phyloP scores from a whole-genome alignment of 208 protist species.

The Willaertia magna region DNA sequence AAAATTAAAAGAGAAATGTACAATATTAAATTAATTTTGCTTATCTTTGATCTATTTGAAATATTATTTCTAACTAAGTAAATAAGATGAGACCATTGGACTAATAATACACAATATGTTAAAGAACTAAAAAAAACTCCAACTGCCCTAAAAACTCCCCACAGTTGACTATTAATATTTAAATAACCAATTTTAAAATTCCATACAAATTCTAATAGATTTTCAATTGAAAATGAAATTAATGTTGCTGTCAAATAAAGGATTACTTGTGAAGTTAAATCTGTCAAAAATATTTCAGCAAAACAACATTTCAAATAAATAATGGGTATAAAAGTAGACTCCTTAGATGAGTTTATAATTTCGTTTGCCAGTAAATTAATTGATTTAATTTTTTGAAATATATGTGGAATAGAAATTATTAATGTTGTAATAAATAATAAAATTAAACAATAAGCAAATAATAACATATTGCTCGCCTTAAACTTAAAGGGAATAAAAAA shows the following conservation, averaged over 20 bases:
- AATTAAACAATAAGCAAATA: neutral
- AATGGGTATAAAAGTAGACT: too few relatives aligned
- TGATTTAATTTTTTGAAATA: too few relatives aligned
- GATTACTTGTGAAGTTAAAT: too few relatives aligned
- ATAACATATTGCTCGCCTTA: neutral
- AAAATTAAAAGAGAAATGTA: neutral
- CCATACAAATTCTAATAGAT: neutral
- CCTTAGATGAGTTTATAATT: too few relatives aligned
- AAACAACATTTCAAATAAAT: neutral
- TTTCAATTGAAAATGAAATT: too few relatives aligned
- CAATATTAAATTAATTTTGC: neutral
- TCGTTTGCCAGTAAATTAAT: too few relatives aligned
- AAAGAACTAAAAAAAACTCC: neutral
- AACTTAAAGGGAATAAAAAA: neutral
- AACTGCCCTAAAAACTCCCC: neutral
- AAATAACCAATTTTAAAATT: neutral
- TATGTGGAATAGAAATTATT: neutral
- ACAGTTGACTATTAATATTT: neutral
- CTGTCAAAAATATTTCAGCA: neutral
- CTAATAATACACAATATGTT: neutral
- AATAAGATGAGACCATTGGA: neutral
- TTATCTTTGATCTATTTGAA: neutral
- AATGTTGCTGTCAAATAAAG: too few relatives aligned
- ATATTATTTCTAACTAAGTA: neutral
- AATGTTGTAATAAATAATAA: neutral